Evolutionary conservation across 140 eudicot genomes (phyloP).

Genomic region (Artemisia princeps): DNA sequence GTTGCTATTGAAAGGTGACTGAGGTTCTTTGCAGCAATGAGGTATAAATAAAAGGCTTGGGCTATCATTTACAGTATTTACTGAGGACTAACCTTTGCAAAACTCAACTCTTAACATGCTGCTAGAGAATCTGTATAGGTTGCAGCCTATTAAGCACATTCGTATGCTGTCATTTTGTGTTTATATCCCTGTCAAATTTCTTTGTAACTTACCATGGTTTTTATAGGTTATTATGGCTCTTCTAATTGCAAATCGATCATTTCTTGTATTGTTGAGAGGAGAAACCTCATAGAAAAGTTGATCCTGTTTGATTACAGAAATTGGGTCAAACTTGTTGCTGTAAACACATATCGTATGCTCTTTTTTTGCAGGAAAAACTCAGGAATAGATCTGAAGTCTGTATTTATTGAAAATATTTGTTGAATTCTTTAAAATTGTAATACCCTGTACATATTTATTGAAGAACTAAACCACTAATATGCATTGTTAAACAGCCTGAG

Average conservation of each 20-base stretch:
- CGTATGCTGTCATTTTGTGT: neutral
- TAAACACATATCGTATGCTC: neutral
- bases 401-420: neutral
- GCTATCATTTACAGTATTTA: no score
- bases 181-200: neutral
- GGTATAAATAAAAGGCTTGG: no score
- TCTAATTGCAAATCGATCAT: neutral
- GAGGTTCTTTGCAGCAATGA: no score
- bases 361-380: no score
- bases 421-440: neutral
- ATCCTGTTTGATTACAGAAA: neutral
- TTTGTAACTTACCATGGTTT: neutral
- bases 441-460: neutral
- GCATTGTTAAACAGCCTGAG: conserved; percentile 52
- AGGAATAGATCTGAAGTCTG: neutral
- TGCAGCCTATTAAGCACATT: no score
- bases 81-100: no score
- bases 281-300: neutral
- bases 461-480: conserved; percentile 8
- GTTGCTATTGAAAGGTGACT: no score
- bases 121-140: no score
- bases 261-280: neutral
- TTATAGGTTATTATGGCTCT: neutral
- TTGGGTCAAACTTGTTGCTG: conserved; percentile 9
- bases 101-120: no score